Evolutionary conservation across 2,329 filamentous ascomycete species (phyloP), one percentile per base, ranked within the genome.

Genomic region (Cryphonectria carpinicola): DNA sequence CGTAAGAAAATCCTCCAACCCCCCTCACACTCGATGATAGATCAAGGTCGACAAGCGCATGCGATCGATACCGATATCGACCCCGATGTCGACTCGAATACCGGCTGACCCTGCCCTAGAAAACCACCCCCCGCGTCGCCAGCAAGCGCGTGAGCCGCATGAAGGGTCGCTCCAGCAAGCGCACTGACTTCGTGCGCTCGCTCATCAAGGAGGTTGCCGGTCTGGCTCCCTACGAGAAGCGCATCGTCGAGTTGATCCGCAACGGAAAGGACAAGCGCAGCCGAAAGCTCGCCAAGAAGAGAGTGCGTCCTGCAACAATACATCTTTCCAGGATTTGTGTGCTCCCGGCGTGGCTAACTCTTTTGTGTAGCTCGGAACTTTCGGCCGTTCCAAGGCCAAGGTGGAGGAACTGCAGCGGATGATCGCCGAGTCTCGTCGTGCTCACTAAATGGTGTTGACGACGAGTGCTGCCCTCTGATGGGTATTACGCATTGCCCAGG

Each of bases 261-360:
- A 99, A 99, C 93, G 92, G 90, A 88, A 97, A 97, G 89, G 96
- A 99, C 87, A 98, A 98, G 93, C 94, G 95, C 86, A 95, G 95
- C 81, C 91, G 95, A 80, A 98, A 98, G 92, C 93, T 98, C 82
- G 95, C 95, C 81, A 98, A 98, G 95, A 98, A 97, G 93, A 92
- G 95, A 85, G 93, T 95, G 90, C 78, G 92, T 89, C 72, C 70
- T 32, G 58, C 17, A 19, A 35, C 28, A 58, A 56, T 4, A 25
- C 43, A 28, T 66, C n/a, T 17, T 39, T 64, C 22, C 62, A 72
- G 68, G 37, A 7, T 19, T 19, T 46, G 49, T 28, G 49, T 37
- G 11, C 22, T 13, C 4, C 43, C 25, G 35, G 14, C 32, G 7
- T 17, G 65, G 72, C 78, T 80, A 73, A 80, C 76, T 37, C 49